Percentiles rank a stretch among this genome's conserved stretches.
Conservation (phyloP, 306 rosid genomes). For the Cicer pinnatifidum region DNA sequence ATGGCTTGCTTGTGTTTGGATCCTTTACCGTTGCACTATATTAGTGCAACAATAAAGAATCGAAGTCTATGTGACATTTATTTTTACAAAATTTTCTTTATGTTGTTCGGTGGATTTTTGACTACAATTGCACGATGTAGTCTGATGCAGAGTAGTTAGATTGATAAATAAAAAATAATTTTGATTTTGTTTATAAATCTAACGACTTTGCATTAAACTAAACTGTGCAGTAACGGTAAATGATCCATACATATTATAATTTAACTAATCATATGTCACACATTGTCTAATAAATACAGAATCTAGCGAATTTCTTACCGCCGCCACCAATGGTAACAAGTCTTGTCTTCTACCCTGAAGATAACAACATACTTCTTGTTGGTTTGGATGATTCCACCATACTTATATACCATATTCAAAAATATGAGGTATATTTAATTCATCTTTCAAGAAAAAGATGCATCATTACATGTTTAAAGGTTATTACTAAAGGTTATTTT, state of each 20-base stretch:
- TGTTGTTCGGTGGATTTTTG: no score
- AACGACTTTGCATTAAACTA: neutral
- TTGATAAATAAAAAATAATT: neutral
- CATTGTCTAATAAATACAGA: conserved; percentile 38
- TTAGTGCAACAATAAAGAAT: no score
- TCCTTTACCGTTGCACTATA: no score
- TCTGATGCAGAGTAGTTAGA: neutral
- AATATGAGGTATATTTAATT: conserved; percentile 17
- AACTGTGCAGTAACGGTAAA: neutral
- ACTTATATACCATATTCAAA: conserved; percentile 26
- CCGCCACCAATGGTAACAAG: conserved; percentile 55
- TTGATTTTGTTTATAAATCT: neutral
- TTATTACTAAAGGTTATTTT: neutral
- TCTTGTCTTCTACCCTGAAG: conserved; percentile 46
- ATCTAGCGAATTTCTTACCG: conserved; percentile 2
- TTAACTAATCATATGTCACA: neutral
- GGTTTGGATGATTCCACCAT: conserved; percentile 49
- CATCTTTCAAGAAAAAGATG: neutral
- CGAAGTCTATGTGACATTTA: no score
- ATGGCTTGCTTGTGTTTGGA: no score
- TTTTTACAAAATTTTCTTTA: no score
- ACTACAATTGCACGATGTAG: neutral
- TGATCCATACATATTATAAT: neutral
- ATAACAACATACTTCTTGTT: conserved; percentile 47
- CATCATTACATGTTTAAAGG: conserved; percentile 12